A percentile compares a stretch with the other conserved stretches of the same genome.
Conservation (phyloP, 805 yeast species). For the Barnettozyma sucrosica region DNA sequence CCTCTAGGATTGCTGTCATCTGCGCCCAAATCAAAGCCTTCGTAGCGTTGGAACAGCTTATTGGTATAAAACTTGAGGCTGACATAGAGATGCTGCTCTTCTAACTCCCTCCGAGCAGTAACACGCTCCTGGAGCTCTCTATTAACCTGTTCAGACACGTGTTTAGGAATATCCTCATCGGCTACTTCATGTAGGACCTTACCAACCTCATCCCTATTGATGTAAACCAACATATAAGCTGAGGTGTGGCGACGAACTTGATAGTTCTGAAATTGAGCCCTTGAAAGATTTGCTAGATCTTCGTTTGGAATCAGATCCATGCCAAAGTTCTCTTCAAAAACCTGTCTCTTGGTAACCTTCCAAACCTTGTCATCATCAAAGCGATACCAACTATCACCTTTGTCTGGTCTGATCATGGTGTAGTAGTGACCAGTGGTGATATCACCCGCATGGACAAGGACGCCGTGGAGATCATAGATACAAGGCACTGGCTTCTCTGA, state of each 20-base stretch:
- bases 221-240: constrained; percentile 95
- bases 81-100: constrained; percentile 64
- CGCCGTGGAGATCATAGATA: constrained; percentile 86
- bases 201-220: constrained; percentile 55
- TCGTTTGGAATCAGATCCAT: constrained; percentile 52
- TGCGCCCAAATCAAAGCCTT: constrained; percentile 74
- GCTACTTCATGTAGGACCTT: constrained; percentile 53
- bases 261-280: constrained; percentile 58
- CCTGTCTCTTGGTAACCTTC: constrained; percentile 77
- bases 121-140: constrained; percentile 56
- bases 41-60: constrained; percentile 48
- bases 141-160: constrained; percentile 60
- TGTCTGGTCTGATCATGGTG: constrained; percentile 81
- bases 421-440: constrained; percentile 95
- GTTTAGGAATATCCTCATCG: constrained; percentile 56
- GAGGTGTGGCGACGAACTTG: constrained; percentile 77
- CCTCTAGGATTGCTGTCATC: constrained; percentile 44
- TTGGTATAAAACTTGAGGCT: constrained; percentile 52
- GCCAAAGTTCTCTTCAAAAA: constrained; percentile 89
- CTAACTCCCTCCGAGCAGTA: constrained; percentile 48
- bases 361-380: constrained; percentile 96
- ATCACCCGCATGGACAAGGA: constrained; percentile 92
- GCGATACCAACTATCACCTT: constrained; percentile 70
- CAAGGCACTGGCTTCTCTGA: constrained; percentile 40
- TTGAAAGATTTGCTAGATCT: constrained; percentile 44